These are phyloP conservation scores for Penicillium antarcticum DNA, from an alignment of 495 filamentous ascomycete genomes.

Conservation along the genomic window DNA sequence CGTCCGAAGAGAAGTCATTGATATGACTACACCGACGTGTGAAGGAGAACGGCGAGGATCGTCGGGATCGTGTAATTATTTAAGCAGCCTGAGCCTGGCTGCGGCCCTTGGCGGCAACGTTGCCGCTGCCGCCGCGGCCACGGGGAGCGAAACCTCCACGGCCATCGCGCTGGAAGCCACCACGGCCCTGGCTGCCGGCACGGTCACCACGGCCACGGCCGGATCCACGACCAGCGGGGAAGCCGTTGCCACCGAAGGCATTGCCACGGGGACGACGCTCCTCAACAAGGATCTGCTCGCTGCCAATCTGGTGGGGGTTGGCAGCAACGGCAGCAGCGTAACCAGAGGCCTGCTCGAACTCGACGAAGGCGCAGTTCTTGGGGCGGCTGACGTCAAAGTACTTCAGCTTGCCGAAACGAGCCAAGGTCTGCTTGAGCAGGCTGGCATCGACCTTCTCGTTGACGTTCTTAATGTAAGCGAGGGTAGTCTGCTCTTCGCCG, in stretches of 20 bases:
- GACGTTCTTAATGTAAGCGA: conserved; percentile 92
- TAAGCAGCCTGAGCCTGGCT: conserved; percentile 50
- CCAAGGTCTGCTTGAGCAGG: conserved; percentile 61
- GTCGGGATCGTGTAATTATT: conserved; percentile 7
- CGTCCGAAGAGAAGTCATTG: conserved; percentile 2
- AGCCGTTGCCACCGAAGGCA: conserved; percentile 60
- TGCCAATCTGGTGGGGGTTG: conserved; percentile 82
- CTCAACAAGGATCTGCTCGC: conserved; percentile 79
- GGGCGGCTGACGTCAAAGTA: conserved; percentile 86
- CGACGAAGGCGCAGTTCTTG: conserved; percentile 97
- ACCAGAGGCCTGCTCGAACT: conserved; percentile 74
- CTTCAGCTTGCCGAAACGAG: conserved; percentile 71
- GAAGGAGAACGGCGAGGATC: conserved; percentile 8
- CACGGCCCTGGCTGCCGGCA: conserved; percentile 61
- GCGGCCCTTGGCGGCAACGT: conserved; percentile 45
- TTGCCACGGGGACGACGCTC: conserved; percentile 76
- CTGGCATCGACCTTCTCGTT: conserved; percentile 74
- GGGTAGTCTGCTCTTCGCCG: conserved; percentile 61
- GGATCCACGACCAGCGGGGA: conserved; percentile 53
- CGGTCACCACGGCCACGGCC: conserved; percentile 69
- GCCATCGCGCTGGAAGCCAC: conserved; percentile 63
- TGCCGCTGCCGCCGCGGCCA: conserved; percentile 55
- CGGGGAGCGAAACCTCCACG: conserved; percentile 53
- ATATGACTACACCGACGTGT: conserved; percentile 4
- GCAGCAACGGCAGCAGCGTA: conserved; percentile 77